Evolutionary conservation across 805 yeast genomes (phyloP).

Genomic region (Lachancea sp.): DNA sequence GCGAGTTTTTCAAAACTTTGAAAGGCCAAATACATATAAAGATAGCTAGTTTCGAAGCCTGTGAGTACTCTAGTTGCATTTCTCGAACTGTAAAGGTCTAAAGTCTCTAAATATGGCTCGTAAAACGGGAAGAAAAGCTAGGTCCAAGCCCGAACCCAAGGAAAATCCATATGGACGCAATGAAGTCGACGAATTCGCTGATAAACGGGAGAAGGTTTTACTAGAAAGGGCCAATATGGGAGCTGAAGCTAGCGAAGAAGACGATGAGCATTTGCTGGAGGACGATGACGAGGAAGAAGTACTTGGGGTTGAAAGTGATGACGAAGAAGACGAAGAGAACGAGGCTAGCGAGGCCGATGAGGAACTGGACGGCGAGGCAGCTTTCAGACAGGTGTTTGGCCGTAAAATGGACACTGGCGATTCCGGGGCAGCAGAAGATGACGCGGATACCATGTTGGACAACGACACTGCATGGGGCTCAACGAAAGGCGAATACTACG

Average conservation of each 20-base stretch:
- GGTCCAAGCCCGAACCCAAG: constrained; percentile 5
- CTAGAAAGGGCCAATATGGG: constrained; percentile 51
- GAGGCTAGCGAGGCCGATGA: constrained; percentile 31
- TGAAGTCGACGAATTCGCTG: constrained; percentile 65
- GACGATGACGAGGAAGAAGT: constrained; percentile 45
- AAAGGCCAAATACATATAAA: background rate
- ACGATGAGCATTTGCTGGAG: constrained; percentile 41
- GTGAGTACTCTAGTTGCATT: constrained; percentile 6
- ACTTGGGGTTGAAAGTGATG: constrained; percentile 38
- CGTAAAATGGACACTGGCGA: constrained; percentile 19
- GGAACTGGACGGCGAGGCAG: constrained; percentile 33
- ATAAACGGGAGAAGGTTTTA: constrained; percentile 49
- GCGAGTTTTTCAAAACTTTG: constrained; percentile 13
- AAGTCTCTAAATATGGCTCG: constrained; percentile 16
- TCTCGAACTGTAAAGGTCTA: background rate
- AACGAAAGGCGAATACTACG: constrained; percentile 41
- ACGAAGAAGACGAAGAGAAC: constrained; percentile 30
- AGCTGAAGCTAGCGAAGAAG: constrained; percentile 34
- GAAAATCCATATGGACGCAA: constrained; percentile 44
- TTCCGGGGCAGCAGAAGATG: constrained; percentile 27
- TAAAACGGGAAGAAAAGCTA: constrained; percentile 18
- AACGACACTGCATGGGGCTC: constrained; percentile 45
- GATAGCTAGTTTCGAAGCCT: background rate
- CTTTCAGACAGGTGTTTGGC: constrained; percentile 36
- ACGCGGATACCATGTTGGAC: constrained; percentile 28